Evolutionary conservation across 2,329 filamentous ascomycete genomes (phyloP), one percentile per base, ranked within the genome.

Genomic region (Endothia cerciana): DNA sequence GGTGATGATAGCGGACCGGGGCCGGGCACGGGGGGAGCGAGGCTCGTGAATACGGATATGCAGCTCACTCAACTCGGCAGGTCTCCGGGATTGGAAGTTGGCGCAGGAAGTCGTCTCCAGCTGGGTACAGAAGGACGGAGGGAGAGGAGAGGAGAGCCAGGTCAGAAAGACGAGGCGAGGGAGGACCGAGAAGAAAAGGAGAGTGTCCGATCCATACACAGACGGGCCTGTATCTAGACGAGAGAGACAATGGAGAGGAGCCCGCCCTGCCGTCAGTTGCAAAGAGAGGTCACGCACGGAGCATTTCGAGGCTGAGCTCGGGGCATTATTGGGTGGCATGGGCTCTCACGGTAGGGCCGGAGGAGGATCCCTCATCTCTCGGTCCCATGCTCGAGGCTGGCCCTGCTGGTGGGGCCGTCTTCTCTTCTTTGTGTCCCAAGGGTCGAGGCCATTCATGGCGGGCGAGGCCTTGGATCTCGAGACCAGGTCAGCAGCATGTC

Each of bases 281-380:
- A 15, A 30, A 22, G 15, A 17, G 17, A 51, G 22, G 25, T 28
- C 22, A 17, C 22, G 47, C 47, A 51, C 53, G 53, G 53, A n/a
- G 53, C 53, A 56, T 56, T 56, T 33, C 17, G 33, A 56, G 53
- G 53, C 53, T 56, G 53, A 25, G 22, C 28, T 56, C 53, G 53
- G 53, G 30, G 30, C 30, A 56, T 56, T 56, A 56, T 36, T n/a
- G 19, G 28, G 19, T 36, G 30, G 22, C 30, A 38, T 56, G 47
- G 47, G 47, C 22, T 28, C 47, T 28, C 22, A 25, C 6, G 47
- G 47, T 51, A 51, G 47, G 47, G 47, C 28, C 47, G 11, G 47
- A 51, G 47, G 47, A 51, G 47, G 47, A 30, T 51, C 47, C 47
- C 47, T 51, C 47, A 51, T 51, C 47, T 51, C 25, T 51, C 25